Base-by-base conservation (phyloP, 306 rosid genomes). In the Sindora glabra region DNA sequence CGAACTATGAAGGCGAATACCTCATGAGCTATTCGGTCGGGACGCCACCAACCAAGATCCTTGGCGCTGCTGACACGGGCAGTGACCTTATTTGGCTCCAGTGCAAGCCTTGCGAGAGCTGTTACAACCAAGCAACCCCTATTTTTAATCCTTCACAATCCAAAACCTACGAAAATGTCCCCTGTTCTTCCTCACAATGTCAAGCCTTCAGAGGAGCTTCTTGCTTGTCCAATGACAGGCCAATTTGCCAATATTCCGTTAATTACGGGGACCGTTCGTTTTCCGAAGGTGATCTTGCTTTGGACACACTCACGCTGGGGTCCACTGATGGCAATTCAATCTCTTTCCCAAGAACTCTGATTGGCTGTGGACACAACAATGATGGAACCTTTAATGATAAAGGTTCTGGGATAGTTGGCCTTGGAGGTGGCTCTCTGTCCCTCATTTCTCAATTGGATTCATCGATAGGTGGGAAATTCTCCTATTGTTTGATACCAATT, bases 11-110 rank as follows among this genome's bases (percentile, higher is more conserved):
- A 0, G 86, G 78, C 1, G 83, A 73, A 8, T 86, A 78, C 33
- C 77, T 83, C 5, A 24, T 87, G 84, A 48, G 46, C 0, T 19
- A 78, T 14, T 62, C 81, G 0, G 1, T 87, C 6, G 95, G 95
- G 8, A 81, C 88, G 1, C 95, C 95, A 0, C 79, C 84, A 0
- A 23, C 74, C 33, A 8, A 47, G 1, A 6, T 74, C 26, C 16
- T 51, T 0, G 95, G 77, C 23, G n/a, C 76, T 8, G 76, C 61
- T 1, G 95, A 87, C 27, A 87, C 90, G 0, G 90, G 88, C 1
- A 87, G 95, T 33, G 78, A 67, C 40, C 49, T 87, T 4, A 42
- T 68, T 5, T 87, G 95, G 95, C 32, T 67, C 0, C 95, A 83
- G 13, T 87, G 95, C 64, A 0, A 32, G 8, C 95, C 88, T 3